Conservation (phyloP, 345 rosid species). For the Acer yangbiense region DNA sequence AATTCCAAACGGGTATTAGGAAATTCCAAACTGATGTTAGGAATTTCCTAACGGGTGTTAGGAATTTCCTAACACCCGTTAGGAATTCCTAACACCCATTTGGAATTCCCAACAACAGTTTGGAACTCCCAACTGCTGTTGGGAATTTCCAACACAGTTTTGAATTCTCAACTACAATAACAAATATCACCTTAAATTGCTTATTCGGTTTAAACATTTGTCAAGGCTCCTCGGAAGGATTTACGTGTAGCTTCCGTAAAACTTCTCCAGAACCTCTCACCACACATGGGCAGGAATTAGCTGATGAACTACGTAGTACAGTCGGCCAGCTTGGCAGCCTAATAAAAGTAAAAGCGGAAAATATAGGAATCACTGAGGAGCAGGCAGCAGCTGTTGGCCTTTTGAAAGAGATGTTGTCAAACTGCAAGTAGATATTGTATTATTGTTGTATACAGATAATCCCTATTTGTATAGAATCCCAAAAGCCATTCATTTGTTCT, state of each 20-base stretch:
- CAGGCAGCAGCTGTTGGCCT: slow-evolving; percentile 92
- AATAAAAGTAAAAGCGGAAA: slow-evolving; percentile 61
- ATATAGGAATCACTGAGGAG: slow-evolving; percentile 75
- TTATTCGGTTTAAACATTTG: no score
- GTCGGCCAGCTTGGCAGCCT: no score
- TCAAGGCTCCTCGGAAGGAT: slow-evolving; percentile 76
- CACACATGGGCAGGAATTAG: slow-evolving; percentile 88
- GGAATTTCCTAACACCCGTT: no score
- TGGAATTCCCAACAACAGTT: no score
- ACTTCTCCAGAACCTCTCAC: slow-evolving; percentile 82
- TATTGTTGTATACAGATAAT: slow-evolving; percentile 35
- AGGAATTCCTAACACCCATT: no score
- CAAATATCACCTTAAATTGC: no score
- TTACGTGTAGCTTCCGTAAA: slow-evolving; percentile 81
- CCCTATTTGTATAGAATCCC: neutral
- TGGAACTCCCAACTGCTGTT: no score
- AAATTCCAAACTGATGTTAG: no score
- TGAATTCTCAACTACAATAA: slow-evolving; percentile 64
- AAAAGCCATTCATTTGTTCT: no score
- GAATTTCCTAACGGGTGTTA: no score
- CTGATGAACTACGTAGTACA: slow-evolving; percentile 47
- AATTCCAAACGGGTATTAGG: no score
- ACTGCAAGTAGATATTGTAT: slow-evolving; percentile 27
- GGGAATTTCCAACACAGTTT: no score
- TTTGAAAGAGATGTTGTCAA: slow-evolving; percentile 30